Conservation (phyloP, 1,139 yeast genomes). For the Candida mesenterica region DNA sequence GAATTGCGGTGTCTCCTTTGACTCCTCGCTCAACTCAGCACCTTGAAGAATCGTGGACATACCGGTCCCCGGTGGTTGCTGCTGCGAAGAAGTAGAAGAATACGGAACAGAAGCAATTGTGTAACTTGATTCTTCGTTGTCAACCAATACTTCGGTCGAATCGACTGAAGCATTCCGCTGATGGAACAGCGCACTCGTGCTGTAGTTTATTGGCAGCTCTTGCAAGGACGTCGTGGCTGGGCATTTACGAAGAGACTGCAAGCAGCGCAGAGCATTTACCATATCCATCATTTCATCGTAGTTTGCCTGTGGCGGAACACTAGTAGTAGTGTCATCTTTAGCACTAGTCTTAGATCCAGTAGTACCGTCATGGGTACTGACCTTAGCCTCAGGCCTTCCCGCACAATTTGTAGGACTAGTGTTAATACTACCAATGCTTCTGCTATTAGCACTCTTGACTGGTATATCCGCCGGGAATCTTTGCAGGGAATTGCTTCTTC, state of each 20-base stretch:
- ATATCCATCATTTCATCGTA: constrained; percentile 30
- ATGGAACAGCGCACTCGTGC: constrained; percentile 1
- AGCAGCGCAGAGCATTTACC: constrained; percentile 41
- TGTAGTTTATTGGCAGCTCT: constrained; percentile 7
- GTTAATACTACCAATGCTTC: too few relatives aligned
- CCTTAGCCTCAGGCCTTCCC: too few relatives aligned
- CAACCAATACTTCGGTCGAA: background rate
- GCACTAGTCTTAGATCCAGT: background rate
- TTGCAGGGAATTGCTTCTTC: background rate
- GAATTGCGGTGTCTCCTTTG: constrained; percentile 3
- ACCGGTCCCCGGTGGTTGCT: constrained; percentile 7
- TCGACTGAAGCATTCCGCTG: constrained; percentile 4
- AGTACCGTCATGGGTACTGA: background rate
- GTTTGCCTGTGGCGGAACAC: background rate
- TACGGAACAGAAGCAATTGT: constrained; percentile 6
- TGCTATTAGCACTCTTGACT: too few relatives aligned
- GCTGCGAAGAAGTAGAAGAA: background rate
- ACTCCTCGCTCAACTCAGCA: constrained; percentile 11
- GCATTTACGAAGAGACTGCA: constrained; percentile 28
- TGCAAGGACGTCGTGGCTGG: background rate
- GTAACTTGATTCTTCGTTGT: constrained; percentile 4
- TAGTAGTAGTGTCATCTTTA: background rate
- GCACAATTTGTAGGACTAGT: too few relatives aligned
- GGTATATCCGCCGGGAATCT: background rate
- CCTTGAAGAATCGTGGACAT: constrained; percentile 17